Base-by-base conservation (phyloP, 2,329 filamentous ascomycete genomes). In the Tolypocladium ophioglossoides region DNA sequence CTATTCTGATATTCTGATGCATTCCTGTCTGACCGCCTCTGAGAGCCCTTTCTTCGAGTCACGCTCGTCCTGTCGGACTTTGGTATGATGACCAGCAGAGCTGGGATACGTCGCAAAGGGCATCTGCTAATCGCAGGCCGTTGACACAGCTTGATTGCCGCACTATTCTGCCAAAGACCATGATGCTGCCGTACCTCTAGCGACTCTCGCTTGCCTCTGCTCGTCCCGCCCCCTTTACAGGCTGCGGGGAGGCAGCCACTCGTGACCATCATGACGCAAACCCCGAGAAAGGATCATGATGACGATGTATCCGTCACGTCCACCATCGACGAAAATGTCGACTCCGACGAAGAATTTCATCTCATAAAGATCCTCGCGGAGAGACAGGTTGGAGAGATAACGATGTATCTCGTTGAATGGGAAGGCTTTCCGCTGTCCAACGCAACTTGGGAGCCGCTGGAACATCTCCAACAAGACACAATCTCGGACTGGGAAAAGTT, bases 351-450 rank as follows among this genome's bases (percentile, higher is more conserved):
- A 6, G 75, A 78, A 56, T 84, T 77, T 64, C 63, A 68, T 7
- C 74, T 84, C 7, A 75, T 79, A 41, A 66, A 68, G 12, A 75
- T 86, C 41, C 67, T 84, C 7, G 74, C 75, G 0, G 74, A 82
- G 57, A 69, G 66, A 9, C 52, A 59, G 4, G 55, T 68, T 3
- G 55, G 62, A 3, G 66, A 63, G 3, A 50, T 56, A 24, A 53
- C 54, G 2, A 59, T 57, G 47, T 75, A 68, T 55, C 64, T 75
- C 4, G 62, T 74, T 12, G 58, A 68, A 53, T 75, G 72, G 72
- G 62, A 66, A 22, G 66, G 65, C 2, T 73, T 62, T 49, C 57
- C 62, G 1, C 60, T 74, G 0, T 56, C 59, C 34, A 64, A 68
- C n/a, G 68, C 69, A 48, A 69, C 68, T 3, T 83, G 79, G 79